phyloP scores from a whole-genome alignment of 1,139 yeast species.

The Yamadazyma buinensis region DNA sequence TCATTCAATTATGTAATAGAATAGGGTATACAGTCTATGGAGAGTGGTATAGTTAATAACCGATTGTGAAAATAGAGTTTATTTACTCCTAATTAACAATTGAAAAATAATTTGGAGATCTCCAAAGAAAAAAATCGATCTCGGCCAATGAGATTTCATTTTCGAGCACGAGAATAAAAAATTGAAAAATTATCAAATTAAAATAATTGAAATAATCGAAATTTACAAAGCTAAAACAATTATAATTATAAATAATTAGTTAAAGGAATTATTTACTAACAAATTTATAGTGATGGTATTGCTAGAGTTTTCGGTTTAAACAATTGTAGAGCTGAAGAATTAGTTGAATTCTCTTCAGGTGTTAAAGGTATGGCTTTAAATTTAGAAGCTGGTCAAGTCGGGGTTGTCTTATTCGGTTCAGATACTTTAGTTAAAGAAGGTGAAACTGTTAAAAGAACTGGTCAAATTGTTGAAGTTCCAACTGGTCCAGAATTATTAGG shows the following conservation, averaged over 20 bases:
- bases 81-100: too few relatives aligned
- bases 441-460: conserved; percentile 99
- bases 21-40: too few relatives aligned
- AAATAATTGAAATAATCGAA: neutral
- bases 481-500: conserved; percentile 98
- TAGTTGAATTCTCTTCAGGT: conserved; percentile 99
- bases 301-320: conserved; percentile 99
- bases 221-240: conserved; percentile 12
- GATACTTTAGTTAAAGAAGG: conserved; percentile 99
- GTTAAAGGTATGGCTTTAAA: conserved; percentile 99
- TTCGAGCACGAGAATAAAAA: neutral
- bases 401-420: conserved; percentile 99
- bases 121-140: conserved; percentile 5
- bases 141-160: conserved; percentile 7
- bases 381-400: conserved; percentile 99
- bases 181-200: neutral
- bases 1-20: too few relatives aligned
- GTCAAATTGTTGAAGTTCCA: conserved; percentile 98
- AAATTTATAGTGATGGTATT: conserved; percentile 84
- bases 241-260: too few relatives aligned
- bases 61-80: too few relatives aligned
- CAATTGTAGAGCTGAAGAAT: conserved; percentile 99
- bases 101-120: too few relatives aligned
- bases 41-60: too few relatives aligned
- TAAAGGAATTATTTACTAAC: conserved; percentile 15